phyloP scores from a whole-genome alignment of 768 basidiomycete genomes.

The Tubosaeta sp. region DNA sequence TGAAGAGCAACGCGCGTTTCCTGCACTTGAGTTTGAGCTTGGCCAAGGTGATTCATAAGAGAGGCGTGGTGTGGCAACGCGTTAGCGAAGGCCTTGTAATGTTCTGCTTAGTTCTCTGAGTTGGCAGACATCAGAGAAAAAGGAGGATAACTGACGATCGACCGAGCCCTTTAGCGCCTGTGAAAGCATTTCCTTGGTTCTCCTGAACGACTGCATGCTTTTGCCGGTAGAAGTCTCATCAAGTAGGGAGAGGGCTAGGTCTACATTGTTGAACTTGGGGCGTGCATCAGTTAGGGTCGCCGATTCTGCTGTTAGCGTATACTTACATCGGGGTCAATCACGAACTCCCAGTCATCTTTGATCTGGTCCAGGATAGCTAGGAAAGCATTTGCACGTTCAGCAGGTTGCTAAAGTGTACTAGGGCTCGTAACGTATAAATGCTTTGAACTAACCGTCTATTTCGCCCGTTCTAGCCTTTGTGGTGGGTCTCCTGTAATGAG shows the following conservation, averaged over 20 bases:
- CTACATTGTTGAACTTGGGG: constrained; percentile 85
- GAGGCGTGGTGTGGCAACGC: constrained; percentile 87
- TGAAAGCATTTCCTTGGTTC: constrained; percentile 73
- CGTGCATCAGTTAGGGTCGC: neutral
- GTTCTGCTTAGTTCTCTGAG: constrained; percentile 44
- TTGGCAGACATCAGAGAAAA: neutral
- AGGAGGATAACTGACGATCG: constrained; percentile 55
- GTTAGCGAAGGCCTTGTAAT: constrained; percentile 94
- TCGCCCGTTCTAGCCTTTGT: constrained; percentile 66
- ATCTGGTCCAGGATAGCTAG: constrained; percentile 82
- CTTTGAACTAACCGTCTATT: constrained; percentile 68
- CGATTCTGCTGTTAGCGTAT: neutral
- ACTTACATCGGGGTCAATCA: constrained; percentile 74
- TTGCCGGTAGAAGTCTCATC: constrained; percentile 71
- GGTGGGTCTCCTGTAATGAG: constrained; percentile 45
- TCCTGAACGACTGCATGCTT: constrained; percentile 71
- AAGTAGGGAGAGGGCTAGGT: constrained; percentile 85
- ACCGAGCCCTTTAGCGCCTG: constrained; percentile 83
- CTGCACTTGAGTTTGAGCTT: constrained; percentile 71
- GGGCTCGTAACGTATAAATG: neutral
- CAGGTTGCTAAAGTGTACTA: neutral
- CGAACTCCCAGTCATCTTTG: constrained; percentile 86
- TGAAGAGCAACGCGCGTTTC: constrained; percentile 66
- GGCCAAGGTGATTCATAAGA: constrained; percentile 64
- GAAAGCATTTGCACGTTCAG: neutral